Conservation (phyloP, 495 filamentous ascomycete genomes). For the Neurospora sublineolata region DNA sequence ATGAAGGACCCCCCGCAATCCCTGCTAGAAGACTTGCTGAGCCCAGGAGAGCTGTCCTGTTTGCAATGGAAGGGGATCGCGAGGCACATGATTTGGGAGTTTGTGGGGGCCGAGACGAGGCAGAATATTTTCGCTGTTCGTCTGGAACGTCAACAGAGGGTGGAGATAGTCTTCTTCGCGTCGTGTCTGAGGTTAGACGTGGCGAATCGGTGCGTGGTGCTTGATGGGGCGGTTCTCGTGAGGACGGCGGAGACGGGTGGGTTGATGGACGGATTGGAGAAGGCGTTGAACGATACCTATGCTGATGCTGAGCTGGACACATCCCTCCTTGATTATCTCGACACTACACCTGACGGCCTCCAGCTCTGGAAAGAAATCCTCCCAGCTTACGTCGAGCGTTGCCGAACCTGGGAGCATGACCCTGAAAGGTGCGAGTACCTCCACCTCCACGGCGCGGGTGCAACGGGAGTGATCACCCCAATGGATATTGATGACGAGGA, state of each 20-base stretch:
- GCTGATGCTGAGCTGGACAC: background rate
- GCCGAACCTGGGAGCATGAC: conserved; percentile 40
- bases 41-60: background rate
- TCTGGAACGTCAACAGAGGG: background rate
- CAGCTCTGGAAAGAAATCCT: conserved; percentile 39
- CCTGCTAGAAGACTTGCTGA: background rate
- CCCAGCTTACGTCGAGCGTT: conserved; percentile 41
- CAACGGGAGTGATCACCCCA: conserved; percentile 9
- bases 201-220: background rate
- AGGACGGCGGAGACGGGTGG: background rate
- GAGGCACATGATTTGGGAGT: background rate
- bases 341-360: background rate
- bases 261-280: background rate
- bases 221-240: background rate
- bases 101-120: background rate
- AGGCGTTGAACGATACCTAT: background rate
- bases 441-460: background rate
- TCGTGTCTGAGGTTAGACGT: background rate
- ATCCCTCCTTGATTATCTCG: background rate
- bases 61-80: background rate
- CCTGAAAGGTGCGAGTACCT: conserved; percentile 35
- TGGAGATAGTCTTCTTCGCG: background rate
- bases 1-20: background rate
- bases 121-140: background rate
- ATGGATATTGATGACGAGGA: conserved; percentile 14